These are phyloP conservation scores for Colletotrichum zoysiae DNA, from an alignment of 2,329 filamentous ascomycete genomes.

Conservation along the genomic window DNA sequence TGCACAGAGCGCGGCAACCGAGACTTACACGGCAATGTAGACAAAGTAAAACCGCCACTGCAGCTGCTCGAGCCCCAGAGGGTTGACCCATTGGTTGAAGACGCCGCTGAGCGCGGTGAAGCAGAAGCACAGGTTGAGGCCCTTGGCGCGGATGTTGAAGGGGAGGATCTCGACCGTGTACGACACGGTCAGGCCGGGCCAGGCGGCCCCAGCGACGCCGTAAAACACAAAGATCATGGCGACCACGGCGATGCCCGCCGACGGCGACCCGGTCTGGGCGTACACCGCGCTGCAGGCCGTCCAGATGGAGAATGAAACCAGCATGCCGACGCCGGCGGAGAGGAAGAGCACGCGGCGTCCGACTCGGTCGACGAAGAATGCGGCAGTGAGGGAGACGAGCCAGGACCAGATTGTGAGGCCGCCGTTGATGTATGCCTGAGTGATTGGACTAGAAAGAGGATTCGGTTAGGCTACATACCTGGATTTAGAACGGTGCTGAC, in stretches of 20 bases:
- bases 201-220: slow-evolving; percentile 47
- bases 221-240: slow-evolving; percentile 42
- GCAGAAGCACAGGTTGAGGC: slow-evolving; percentile 43
- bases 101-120: slow-evolving; percentile 46
- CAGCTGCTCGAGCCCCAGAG: slow-evolving; percentile 57
- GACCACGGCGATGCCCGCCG: slow-evolving; percentile 35
- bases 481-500: accelerated
- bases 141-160: slow-evolving; percentile 35
- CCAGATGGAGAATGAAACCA: slow-evolving; percentile 47
- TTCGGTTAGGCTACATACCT: neutral
- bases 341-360: slow-evolving; percentile 46
- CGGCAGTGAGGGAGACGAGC: slow-evolving; percentile 45
- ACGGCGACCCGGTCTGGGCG: slow-evolving; percentile 25
- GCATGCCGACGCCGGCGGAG: slow-evolving; percentile 44
- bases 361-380: slow-evolving; percentile 48
- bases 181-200: slow-evolving; percentile 58
- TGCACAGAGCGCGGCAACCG: no score
- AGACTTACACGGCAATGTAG: slow-evolving; percentile 51
- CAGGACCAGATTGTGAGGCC: slow-evolving; percentile 47
- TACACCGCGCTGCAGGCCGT: slow-evolving; percentile 42
- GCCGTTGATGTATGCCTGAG: slow-evolving; percentile 35
- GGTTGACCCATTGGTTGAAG: slow-evolving; percentile 57
- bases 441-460: slow-evolving; percentile 10
- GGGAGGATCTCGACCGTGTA: slow-evolving; percentile 50
- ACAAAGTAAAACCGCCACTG: slow-evolving; percentile 60